Evolutionary conservation across 306 rosid species (phyloP).

Genomic region (Pueraria montana): DNA sequence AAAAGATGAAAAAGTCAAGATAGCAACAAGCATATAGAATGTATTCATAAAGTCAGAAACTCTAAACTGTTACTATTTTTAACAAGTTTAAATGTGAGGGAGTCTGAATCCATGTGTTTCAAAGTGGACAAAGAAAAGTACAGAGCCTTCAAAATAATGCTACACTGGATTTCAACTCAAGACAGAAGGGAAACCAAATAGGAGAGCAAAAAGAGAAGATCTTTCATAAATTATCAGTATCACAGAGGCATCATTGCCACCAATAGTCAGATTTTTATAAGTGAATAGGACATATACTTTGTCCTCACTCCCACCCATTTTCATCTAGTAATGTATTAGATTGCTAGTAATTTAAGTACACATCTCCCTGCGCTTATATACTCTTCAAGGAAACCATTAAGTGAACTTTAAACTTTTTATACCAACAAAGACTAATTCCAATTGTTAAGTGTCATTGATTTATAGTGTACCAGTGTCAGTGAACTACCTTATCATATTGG

Average conservation of each 20-base stretch:
- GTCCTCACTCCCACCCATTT: background rate
- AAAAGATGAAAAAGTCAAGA: constrained; percentile 30
- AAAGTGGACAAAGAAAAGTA: background rate
- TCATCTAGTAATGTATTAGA: background rate
- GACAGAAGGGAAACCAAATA: constrained; percentile 20
- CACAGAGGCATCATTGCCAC: too few relatives aligned
- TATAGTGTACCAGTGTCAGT: background rate
- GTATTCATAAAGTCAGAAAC: background rate
- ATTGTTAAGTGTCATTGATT: background rate
- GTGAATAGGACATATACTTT: background rate
- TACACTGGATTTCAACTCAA: background rate
- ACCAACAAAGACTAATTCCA: background rate
- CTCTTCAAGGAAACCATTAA: background rate
- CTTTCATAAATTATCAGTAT: too few relatives aligned
- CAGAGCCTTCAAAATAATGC: background rate
- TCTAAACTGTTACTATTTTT: background rate
- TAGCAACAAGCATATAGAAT: background rate
- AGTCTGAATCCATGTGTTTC: constrained; percentile 3
- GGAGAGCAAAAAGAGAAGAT: background rate
- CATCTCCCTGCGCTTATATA: background rate
- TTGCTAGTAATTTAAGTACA: background rate
- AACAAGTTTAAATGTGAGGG: too few relatives aligned
- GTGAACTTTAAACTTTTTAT: background rate
- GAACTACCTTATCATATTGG: background rate
- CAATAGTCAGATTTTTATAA: too few relatives aligned